phyloP scores from a whole-genome alignment of 1,284 basidiomycete genomes.

The Agroathelia rolfsii region DNA sequence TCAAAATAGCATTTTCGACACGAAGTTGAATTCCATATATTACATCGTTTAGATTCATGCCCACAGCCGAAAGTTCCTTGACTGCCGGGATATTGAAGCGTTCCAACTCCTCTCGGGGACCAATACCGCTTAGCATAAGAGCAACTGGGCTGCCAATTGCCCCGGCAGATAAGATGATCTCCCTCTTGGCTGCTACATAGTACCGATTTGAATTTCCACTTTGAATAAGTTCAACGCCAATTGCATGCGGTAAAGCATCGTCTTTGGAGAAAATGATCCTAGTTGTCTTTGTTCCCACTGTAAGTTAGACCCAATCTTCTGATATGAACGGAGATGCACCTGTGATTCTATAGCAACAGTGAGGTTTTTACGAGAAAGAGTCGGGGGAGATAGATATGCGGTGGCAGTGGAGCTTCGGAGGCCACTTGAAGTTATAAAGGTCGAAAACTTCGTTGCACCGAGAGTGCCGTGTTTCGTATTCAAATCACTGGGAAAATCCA shows the following conservation, averaged over 20 bases:
- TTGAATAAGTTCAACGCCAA: too few species aligned
- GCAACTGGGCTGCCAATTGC: conserved; percentile 58
- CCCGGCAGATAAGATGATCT: conserved; percentile 56
- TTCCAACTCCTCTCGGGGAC: conserved; percentile 46
- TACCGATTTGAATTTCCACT: too few species aligned
- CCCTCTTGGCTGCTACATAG: conserved; percentile 33
- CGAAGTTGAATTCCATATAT: too few species aligned
- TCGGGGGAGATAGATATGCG: conserved; percentile 25
- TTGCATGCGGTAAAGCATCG: too few species aligned
- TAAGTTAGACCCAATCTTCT: too few species aligned
- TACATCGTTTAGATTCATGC: conserved; percentile 31
- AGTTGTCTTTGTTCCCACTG: too few species aligned
- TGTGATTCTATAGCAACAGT: conserved; percentile 26
- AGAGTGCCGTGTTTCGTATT: conserved; percentile 18
- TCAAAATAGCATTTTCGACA: too few species aligned
- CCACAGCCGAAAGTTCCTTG: conserved; percentile 30
- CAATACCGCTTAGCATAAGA: conserved; percentile 65
- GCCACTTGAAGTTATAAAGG: conserved; percentile 23
- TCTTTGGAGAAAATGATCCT: too few species aligned
- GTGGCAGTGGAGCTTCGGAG: conserved; percentile 28
- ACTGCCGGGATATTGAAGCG: conserved; percentile 26
- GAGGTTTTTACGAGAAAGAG: conserved; percentile 28
- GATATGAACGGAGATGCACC: too few species aligned
- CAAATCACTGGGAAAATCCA: conserved; percentile 22
- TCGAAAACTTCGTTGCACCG: conserved; percentile 19